A percentile compares a stretch with the other conserved stretches of the same genome.
Conservation (phyloP, 169 alveolate genomes). For the Cryptosporidium ubiquitum region DNA sequence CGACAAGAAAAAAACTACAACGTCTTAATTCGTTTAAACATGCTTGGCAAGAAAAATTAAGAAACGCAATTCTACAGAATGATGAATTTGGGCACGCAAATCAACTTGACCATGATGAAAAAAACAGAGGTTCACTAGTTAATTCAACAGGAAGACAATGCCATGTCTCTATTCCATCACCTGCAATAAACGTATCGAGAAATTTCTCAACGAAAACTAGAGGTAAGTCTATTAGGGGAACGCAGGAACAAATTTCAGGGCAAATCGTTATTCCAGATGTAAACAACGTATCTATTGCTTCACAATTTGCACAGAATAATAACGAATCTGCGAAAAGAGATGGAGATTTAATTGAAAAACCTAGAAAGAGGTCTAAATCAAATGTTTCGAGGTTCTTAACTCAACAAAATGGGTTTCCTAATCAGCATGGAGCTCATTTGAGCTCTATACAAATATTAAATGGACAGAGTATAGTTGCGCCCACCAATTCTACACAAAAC, state of each 20-base stretch:
- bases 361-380: conserved; percentile 44
- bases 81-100: conserved; percentile 24
- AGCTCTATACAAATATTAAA: conserved; percentile 12
- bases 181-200: conserved; percentile 24
- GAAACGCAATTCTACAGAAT: conserved; percentile 36
- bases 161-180: conserved; percentile 8
- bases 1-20: conserved; percentile 56
- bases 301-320: conserved; percentile 2
- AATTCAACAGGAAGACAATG: conserved; percentile 24
- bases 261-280: neutral
- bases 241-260: conserved; percentile 10
- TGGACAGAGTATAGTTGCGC: neutral
- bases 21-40: conserved; percentile 57
- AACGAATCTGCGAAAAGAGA: conserved; percentile 19
- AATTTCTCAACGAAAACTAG: neutral
- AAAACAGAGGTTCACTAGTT: neutral
- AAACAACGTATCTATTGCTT: neutral
- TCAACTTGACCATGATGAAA: conserved; percentile 30
- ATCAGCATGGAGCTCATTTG: neutral
- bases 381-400: conserved; percentile 12
- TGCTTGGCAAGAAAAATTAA: conserved; percentile 69
- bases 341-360: conserved; percentile 30
- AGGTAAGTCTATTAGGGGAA: conserved; percentile 22
- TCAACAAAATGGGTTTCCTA: conserved; percentile 37
- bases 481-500: conserved; percentile 10